A percentile compares a stretch with the other conserved stretches of the same genome.
phyloP scores from a whole-genome alignment of 306 rosid genomes.

The Quercus ilex region DNA sequence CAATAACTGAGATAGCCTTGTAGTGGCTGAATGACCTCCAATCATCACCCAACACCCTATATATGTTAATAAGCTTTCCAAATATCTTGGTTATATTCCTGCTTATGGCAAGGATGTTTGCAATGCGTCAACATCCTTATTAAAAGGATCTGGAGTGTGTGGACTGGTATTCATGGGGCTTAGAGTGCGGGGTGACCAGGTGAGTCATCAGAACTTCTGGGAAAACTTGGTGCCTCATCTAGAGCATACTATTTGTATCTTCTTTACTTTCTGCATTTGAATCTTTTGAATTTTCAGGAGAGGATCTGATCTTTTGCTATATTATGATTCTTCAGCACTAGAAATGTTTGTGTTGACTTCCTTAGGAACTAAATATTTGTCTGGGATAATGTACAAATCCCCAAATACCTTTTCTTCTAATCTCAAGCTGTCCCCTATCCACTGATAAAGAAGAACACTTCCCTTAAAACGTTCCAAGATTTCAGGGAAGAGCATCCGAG shows the following conservation, averaged over 20 bases:
- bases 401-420: conserved; percentile 63
- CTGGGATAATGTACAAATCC: conserved; percentile 44
- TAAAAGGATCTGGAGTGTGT: conserved; percentile 30
- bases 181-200: neutral
- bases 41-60: conserved; percentile 89
- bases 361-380: conserved; percentile 20
- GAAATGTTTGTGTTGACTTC: conserved; percentile 21
- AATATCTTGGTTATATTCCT: conserved; percentile 74
- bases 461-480: conserved; percentile 63
- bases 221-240: conserved; percentile 18
- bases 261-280: conserved; percentile 19
- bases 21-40: conserved; percentile 88
- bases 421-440: conserved; percentile 86
- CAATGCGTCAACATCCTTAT: conserved; percentile 34
- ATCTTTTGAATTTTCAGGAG: conserved; percentile 25
- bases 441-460: conserved; percentile 57
- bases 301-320: conserved; percentile 44
- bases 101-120: conserved; percentile 61
- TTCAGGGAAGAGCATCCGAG: conserved; percentile 43
- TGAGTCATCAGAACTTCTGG: conserved; percentile 28
- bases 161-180: conserved; percentile 23
- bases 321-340: conserved; percentile 28
- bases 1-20: conserved; percentile 84
- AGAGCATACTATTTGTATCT: conserved; percentile 27
- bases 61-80: conserved; percentile 80